These are phyloP conservation scores for Thelephora aurantiotincta DNA, from an alignment of 768 basidiomycete genomes.

Conservation along the genomic window DNA sequence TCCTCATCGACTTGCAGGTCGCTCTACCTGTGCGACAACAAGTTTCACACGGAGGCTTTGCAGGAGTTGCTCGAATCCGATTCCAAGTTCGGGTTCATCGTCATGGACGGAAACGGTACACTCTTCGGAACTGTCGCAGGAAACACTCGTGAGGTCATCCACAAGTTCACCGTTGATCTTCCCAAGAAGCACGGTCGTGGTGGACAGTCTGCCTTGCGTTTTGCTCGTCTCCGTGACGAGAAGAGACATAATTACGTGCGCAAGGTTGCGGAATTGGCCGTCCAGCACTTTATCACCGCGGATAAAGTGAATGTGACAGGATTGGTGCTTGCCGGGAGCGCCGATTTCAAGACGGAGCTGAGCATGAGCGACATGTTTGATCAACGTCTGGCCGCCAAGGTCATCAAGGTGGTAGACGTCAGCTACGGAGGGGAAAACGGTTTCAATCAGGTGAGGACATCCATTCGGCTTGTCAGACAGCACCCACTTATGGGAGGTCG, in stretches of 20 bases:
- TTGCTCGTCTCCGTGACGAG: slow-evolving; percentile 97
- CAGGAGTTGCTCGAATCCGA: slow-evolving; percentile 95
- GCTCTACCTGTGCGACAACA: slow-evolving; percentile 98
- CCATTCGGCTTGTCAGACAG: neutral
- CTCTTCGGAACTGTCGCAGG: slow-evolving; percentile 93
- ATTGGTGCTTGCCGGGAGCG: slow-evolving; percentile 89
- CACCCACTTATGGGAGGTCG: slow-evolving; percentile 2
- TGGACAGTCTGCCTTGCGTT: slow-evolving; percentile 99
- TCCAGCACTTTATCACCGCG: slow-evolving; percentile 94
- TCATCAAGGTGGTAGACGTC: slow-evolving; percentile 98
- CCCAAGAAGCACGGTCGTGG: slow-evolving; percentile 99
- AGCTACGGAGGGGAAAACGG: slow-evolving; percentile 98
- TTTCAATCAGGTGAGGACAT: slow-evolving; percentile 81
- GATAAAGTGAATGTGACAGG: slow-evolving; percentile 99
- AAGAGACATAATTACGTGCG: slow-evolving; percentile 99
- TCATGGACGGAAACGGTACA: slow-evolving; percentile 98
- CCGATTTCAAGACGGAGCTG: slow-evolving; percentile 98
- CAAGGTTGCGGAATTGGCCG: slow-evolving; percentile 93
- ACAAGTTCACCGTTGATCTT: slow-evolving; percentile 97
- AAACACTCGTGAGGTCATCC: slow-evolving; percentile 92
- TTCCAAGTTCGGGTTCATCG: slow-evolving; percentile 96
- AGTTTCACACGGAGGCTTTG: slow-evolving; percentile 97
- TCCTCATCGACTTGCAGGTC: slow-evolving; percentile 37
- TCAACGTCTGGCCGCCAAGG: slow-evolving; percentile 69
- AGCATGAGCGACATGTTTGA: slow-evolving; percentile 97